Conservation (phyloP, 164 flowering plant genomes). For the Macadamia integrifolia region DNA sequence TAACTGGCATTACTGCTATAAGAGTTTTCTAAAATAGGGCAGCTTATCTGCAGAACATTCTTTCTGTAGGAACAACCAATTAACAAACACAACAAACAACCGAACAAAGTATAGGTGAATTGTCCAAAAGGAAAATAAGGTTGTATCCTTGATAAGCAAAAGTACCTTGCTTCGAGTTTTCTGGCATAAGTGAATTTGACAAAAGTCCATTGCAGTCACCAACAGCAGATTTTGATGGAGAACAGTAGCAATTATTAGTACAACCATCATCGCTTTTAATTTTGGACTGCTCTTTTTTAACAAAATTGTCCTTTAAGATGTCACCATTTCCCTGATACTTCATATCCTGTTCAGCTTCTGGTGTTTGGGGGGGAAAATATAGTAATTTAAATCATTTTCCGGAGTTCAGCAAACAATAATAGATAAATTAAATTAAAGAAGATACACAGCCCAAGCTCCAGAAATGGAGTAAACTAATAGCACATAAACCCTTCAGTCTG, state of each 20-base stretch:
- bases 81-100: background rate
- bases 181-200: background rate
- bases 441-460: background rate
- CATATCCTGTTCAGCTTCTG: slow-evolving; percentile 19
- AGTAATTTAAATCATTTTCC: slow-evolving; percentile 5
- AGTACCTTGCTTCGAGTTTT: slow-evolving; percentile 8
- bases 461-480: slow-evolving; percentile 5
- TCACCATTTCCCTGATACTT: slow-evolving; percentile 24
- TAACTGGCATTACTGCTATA: no score
- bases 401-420: background rate
- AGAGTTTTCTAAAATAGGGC: no score
- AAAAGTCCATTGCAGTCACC: slow-evolving; percentile 5
- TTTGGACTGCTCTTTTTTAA: slow-evolving; percentile 7
- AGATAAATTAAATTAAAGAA: no score
- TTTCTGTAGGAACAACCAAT: background rate
- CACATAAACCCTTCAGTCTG: slow-evolving; percentile 2
- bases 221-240: slow-evolving; percentile 4
- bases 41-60: no score
- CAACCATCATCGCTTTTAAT: slow-evolving; percentile 5
- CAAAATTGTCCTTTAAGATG: background rate
- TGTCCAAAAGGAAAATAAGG: background rate
- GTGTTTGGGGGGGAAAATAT: slow-evolving; percentile 8
- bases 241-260: slow-evolving; percentile 3
- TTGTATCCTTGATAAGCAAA: background rate
- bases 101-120: no score